phyloP scores from a whole-genome alignment of 345 rosid species.

The Boechera divaricarpa region DNA sequence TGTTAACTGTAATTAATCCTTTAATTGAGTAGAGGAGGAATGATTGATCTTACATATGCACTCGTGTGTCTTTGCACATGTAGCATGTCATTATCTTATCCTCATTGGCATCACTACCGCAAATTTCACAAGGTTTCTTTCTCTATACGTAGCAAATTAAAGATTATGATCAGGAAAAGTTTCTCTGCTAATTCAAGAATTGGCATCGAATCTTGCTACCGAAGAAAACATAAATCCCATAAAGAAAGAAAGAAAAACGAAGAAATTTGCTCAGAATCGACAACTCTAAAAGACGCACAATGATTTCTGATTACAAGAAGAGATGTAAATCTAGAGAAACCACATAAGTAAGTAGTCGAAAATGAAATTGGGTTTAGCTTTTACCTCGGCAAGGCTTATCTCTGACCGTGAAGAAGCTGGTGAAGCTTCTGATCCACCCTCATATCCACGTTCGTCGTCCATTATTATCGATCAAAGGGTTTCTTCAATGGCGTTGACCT shows the following conservation, averaged over 20 bases:
- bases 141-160: slow-evolving; percentile 2
- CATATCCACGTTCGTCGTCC: slow-evolving; percentile 4
- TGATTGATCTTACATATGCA: slow-evolving; percentile 19
- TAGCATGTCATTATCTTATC: neutral
- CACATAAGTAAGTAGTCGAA: neutral
- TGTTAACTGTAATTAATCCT: neutral
- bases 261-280: neutral
- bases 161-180: neutral
- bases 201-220: neutral
- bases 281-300: neutral
- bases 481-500: slow-evolving; percentile 21
- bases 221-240: neutral
- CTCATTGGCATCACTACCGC: slow-evolving; percentile 9
- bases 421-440: slow-evolving; percentile 14
- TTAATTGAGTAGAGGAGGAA: neutral
- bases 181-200: neutral
- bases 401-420: neutral
- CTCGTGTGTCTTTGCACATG: neutral
- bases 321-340: neutral
- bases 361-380: neutral
- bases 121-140: slow-evolving; percentile 31
- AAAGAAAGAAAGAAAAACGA: neutral
- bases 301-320: neutral
- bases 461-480: slow-evolving; percentile 16
- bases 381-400: slow-evolving; percentile 14